Evolutionary conservation across 164 flowering plant species (phyloP), one percentile per base, ranked within the genome.

Genomic region (Paratinospora sagittata): DNA sequence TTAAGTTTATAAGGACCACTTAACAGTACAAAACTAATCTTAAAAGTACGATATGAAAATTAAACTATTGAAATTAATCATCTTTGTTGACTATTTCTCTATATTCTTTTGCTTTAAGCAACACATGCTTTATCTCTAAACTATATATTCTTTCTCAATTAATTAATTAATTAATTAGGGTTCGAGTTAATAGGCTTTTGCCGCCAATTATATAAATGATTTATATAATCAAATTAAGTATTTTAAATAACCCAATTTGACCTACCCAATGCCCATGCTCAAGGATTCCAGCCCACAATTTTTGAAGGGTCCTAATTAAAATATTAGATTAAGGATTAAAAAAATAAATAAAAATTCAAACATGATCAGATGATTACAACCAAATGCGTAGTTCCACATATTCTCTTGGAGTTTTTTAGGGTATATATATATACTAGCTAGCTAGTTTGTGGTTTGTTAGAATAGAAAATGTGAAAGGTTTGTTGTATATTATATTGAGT

Each of bases 311-410:
- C 0, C 61, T 55, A 17, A 5, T 7, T 52, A 55, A 21, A 43
- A 43, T 14, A 19, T 55, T 55, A 55, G 61, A 55, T 19, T 55
- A n/a, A 52, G 21, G n/a, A 55, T 55, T 55, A 55, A 55, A 19
- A 19, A 49, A 43, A 2, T 9, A 52, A 52, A 16, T 21, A 16
- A 52, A 16, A 16, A 52, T 19, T 13, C 19, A n/a, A 52, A 52
- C 58, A 52, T 52, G 58, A 52, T 52, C 24, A n/a, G 61, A n/a
- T 55, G 61, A 55, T 55, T 55, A 55, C 61, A 55, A 55, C 61
- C 21, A 55, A 55, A 55, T 55, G 21, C 3, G 7, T 19, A 55
- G 61, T 55, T 21, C 61, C 61, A 55, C 61, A n/a, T n/a, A 55
- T 55, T 55, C 24, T 55, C 24, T 55, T 55, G n/a, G 26, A 55